Base-by-base conservation (phyloP, 2,329 filamentous ascomycete species). In the Aspergillus novoparasiticus region DNA sequence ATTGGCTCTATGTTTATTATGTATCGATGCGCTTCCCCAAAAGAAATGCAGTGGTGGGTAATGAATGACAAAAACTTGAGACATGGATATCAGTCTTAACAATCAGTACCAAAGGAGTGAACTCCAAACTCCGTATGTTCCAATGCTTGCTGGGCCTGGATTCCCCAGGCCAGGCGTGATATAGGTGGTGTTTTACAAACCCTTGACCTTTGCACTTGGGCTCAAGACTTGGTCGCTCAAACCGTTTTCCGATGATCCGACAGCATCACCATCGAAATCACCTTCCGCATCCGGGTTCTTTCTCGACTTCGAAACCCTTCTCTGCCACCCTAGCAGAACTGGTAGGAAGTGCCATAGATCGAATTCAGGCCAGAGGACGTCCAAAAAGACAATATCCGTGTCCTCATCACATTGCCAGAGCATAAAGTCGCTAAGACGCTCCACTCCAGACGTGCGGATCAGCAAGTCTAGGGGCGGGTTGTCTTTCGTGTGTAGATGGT, bases 341-440 rank as follows among this genome's bases (percentile, higher is more conserved):
- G 94, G 95, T 21, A 99, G 79, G 78, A 98, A 97, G 63, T 94
- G 87, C 89, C 93, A 94, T 5, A 99, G 84, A 75, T 96, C 93
- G 71, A 99, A 97, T 66, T 97, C 93, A 2, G 95, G 95, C 95
- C 95, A 99, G 66, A 97, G 83, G 68, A 92, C 95, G 71, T 96
- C 87, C 61, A 97, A 80, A 75, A 98, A 99, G 64, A 96, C 92
- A 67, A 99, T 90, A 64, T 96, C 91, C 0, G 95, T 97, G 67
- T 94, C 85, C 74, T 97, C 88, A 74, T 98, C 94, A 72, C 92
- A 95, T 79, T 99, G 95, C 95, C 95, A 99, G 39, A 99, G 88
- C 94, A 99, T 95, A 72, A 98, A 99, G 76, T 99, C 95, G 74
- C 93, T 97, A 63, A 99, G 82, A 56, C 95, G 87, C 77, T 94